phyloP scores from a whole-genome alignment of 306 rosid genomes.

The Cyamopsis tetragonoloba region DNA sequence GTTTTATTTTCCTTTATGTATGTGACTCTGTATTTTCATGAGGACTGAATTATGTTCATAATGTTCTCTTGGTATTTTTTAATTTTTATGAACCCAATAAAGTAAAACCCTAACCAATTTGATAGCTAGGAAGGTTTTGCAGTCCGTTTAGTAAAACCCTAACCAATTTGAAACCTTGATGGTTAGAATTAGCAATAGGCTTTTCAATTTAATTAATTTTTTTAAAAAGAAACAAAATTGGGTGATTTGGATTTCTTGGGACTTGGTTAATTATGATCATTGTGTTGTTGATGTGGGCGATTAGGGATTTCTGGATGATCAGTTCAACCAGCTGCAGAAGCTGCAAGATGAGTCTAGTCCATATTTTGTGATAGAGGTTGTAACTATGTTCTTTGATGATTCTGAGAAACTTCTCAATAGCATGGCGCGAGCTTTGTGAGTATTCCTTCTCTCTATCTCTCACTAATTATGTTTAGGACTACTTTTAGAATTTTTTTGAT shows the following conservation, averaged over 20 bases:
- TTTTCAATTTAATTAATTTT: too few species aligned
- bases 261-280: too few species aligned
- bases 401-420: slow-evolving; percentile 51
- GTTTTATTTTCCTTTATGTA: neutral
- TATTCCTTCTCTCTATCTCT: neutral
- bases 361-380: slow-evolving; percentile 55
- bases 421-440: slow-evolving; percentile 55
- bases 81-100: neutral
- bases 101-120: neutral
- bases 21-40: too few species aligned
- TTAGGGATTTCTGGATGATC: slow-evolving; percentile 60
- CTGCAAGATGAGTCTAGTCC: slow-evolving; percentile 58
- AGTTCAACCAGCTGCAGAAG: slow-evolving; percentile 52
- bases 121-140: too few species aligned
- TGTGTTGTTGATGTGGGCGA: neutral
- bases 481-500: neutral
- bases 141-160: neutral
- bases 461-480: neutral
- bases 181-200: too few species aligned
- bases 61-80: too few species aligned
- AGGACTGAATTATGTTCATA: too few species aligned
- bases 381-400: slow-evolving; percentile 57
- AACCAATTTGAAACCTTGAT: neutral
- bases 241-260: too few species aligned
- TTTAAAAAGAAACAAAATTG: too few species aligned